Conservation (phyloP, 1,284 basidiomycete genomes). For the Ganoderma meredithae region DNA sequence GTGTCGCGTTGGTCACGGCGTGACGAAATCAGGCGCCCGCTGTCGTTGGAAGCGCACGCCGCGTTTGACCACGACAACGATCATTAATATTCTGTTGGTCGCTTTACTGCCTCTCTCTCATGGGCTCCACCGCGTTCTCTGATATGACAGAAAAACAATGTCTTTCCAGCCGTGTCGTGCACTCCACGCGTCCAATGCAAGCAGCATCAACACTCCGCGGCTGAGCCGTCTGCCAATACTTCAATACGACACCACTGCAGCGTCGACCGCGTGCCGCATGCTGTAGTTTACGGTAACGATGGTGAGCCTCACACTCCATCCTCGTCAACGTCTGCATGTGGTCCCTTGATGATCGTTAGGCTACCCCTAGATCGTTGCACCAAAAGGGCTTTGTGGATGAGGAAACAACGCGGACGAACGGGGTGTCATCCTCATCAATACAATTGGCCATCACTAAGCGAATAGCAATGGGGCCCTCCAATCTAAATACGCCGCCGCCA, state of each 20-base stretch:
- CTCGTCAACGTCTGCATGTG: background rate
- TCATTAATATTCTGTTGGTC: background rate
- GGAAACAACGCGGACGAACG: background rate
- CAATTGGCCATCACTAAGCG: background rate
- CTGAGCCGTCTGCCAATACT: background rate
- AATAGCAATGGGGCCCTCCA: slow-evolving; percentile 1
- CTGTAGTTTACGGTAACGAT: background rate
- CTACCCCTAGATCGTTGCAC: background rate
- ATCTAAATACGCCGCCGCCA: slow-evolving; percentile 5
- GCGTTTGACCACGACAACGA: background rate
- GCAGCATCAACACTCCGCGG: background rate
- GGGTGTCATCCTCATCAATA: background rate
- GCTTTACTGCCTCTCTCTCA: background rate
- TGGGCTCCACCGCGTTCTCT: background rate
- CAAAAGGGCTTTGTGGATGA: background rate
- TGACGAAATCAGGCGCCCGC: background rate
- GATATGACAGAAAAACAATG: background rate
- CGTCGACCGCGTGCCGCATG: background rate
- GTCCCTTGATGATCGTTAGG: background rate
- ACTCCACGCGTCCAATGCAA: background rate
- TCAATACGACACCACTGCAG: background rate
- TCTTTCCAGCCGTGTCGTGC: background rate
- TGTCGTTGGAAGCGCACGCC: no score
- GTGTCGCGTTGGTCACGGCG: background rate
- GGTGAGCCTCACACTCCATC: background rate